phyloP scores from a whole-genome alignment of 2,329 filamentous ascomycete genomes.

The Aulographum hederae region DNA sequence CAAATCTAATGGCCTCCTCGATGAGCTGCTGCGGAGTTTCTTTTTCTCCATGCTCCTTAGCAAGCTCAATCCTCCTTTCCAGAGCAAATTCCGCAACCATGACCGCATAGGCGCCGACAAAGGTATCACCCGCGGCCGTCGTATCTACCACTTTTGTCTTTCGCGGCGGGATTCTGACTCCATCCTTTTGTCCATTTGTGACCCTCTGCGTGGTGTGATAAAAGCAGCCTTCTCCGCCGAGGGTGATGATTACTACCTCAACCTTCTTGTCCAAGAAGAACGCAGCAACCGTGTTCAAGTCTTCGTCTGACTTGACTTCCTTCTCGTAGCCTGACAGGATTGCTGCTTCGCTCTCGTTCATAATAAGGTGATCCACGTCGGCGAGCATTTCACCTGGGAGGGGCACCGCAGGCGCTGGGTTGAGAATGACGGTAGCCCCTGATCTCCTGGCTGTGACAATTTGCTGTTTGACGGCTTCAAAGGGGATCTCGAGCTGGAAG shows the following conservation, averaged over 20 bases:
- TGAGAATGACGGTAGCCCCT: slow-evolving; percentile 69
- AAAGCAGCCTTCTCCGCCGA: slow-evolving; percentile 38
- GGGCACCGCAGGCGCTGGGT: slow-evolving; percentile 55
- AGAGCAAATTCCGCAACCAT: neutral
- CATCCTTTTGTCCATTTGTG: neutral
- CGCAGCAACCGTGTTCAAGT: slow-evolving; percentile 25
- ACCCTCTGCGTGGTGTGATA: slow-evolving; percentile 21
- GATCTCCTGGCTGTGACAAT: no score
- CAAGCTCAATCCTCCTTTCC: neutral
- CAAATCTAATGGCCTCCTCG: neutral
- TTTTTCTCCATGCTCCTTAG: neutral
- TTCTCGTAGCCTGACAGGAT: slow-evolving; percentile 51
- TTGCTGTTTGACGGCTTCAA: slow-evolving; percentile 23
- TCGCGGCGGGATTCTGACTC: no score
- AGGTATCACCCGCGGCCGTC: slow-evolving; percentile 86
- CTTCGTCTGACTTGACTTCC: slow-evolving; percentile 15
- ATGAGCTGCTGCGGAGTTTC: neutral
- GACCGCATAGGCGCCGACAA: slow-evolving; percentile 61
- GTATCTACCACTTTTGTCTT: slow-evolving; percentile 61
- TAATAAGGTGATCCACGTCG: slow-evolving; percentile 58
- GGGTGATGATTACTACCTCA: slow-evolving; percentile 61
- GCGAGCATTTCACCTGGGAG: slow-evolving; percentile 49
- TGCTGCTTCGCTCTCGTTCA: slow-evolving; percentile 81
- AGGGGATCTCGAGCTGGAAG: slow-evolving; percentile 28
- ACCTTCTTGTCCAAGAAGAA: slow-evolving; percentile 55